Conservation (phyloP, 306 rosid species). For the Sicyos edulis region DNA sequence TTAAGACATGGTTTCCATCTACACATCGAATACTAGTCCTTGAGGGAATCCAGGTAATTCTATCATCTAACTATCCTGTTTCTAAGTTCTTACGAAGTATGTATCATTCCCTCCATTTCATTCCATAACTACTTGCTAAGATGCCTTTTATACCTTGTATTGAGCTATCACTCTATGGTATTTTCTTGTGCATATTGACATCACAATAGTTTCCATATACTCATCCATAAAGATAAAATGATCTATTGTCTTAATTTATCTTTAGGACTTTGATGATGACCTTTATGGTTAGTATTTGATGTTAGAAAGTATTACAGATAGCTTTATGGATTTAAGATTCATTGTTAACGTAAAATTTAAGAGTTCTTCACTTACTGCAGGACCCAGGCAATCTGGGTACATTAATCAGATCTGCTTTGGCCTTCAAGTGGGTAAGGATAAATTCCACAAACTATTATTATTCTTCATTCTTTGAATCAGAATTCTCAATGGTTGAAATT, state of each 20-base stretch:
- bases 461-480: background rate
- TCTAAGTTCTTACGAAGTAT: background rate
- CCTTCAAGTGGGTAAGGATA: constrained; percentile 81
- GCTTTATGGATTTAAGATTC: constrained; percentile 10
- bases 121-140: background rate
- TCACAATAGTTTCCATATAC: background rate
- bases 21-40: constrained; percentile 73
- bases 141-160: background rate
- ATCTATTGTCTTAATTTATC: background rate
- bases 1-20: constrained; percentile 47
- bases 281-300: background rate
- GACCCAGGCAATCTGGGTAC: constrained; percentile 95
- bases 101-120: background rate
- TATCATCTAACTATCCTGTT: constrained; percentile 6
- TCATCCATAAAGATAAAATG: background rate
- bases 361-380: constrained; percentile 41
- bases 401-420: constrained; percentile 74
- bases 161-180: background rate
- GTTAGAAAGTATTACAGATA: background rate
- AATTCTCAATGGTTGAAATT: background rate
- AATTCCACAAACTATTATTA: background rate
- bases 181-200: background rate
- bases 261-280: background rate
- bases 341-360: background rate
- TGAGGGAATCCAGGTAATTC: constrained; percentile 76